Conservation (phyloP, 306 rosid species). For the Dalbergia oliveri region DNA sequence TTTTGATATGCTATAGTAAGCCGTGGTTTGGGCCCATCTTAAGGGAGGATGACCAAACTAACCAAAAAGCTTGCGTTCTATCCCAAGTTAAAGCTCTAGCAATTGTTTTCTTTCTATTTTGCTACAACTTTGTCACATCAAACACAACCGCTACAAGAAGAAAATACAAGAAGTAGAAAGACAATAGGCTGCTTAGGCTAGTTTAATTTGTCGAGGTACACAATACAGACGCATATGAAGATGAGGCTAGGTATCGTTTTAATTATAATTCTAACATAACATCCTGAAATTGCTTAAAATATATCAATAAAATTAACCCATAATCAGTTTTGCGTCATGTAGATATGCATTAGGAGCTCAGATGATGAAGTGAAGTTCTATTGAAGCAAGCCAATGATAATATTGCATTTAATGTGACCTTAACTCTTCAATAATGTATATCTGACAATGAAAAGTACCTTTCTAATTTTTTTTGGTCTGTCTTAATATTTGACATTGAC, state of each 20-base stretch:
- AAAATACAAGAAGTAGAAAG: too few species aligned
- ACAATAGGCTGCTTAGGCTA: too few species aligned
- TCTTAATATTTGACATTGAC: neutral
- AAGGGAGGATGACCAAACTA: slow-evolving; percentile 31
- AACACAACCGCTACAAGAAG: too few species aligned
- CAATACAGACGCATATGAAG: too few species aligned
- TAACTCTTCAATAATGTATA: neutral
- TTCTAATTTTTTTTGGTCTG: neutral
- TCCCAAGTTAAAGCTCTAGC: too few species aligned
- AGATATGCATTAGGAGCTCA: neutral
- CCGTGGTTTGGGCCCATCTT: slow-evolving; percentile 18
- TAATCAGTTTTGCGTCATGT: neutral
- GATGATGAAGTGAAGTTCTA: neutral
- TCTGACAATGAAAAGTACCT: neutral
- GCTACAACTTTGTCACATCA: too few species aligned
- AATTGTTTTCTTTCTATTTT: too few species aligned
- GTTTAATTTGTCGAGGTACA: too few species aligned
- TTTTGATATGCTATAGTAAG: neutral
- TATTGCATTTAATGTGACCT: neutral
- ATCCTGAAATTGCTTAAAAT: too few species aligned
- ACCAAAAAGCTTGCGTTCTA: neutral
- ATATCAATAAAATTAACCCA: neutral
- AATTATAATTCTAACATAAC: too few species aligned
- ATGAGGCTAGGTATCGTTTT: too few species aligned
- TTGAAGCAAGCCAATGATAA: neutral